A percentile compares a stretch with the other conserved stretches of the same genome.
Evolutionary conservation across 345 rosid species (phyloP).

Genomic region (Camelina neglecta): DNA sequence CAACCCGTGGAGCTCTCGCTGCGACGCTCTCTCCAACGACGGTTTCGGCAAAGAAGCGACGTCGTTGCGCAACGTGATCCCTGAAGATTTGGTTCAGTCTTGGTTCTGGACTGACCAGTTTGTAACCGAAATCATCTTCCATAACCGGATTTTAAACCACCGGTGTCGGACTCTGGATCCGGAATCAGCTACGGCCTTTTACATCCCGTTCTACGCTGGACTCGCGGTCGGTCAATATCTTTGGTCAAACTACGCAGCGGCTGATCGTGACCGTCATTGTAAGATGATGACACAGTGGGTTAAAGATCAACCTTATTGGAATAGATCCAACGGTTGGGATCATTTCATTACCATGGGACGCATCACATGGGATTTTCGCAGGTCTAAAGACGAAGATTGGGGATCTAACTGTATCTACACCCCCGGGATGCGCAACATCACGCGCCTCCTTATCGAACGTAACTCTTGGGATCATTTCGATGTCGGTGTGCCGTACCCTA

Average conservation of each 20-base stretch:
- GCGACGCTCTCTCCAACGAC: constrained; percentile 67
- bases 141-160: constrained; percentile 75
- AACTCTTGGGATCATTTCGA: constrained; percentile 98
- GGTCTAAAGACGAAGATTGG: constrained; percentile 79
- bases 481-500: constrained; percentile 94
- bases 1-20: constrained; percentile 91
- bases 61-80: constrained; percentile 56
- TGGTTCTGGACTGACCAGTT: constrained; percentile 98
- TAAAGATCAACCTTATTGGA: constrained; percentile 65
- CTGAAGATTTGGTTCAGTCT: constrained; percentile 65
- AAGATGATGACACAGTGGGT: constrained; percentile 69
- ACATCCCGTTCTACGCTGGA: constrained; percentile 91
- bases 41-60: constrained; percentile 75
- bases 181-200: constrained; percentile 75
- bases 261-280: constrained; percentile 80
- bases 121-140: constrained; percentile 79
- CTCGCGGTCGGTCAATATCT: constrained; percentile 86
- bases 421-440: constrained; percentile 87
- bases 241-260: constrained; percentile 64
- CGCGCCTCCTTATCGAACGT: constrained; percentile 94
- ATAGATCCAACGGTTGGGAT: constrained; percentile 86
- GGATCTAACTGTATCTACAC: constrained; percentile 85
- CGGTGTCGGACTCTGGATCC: constrained; percentile 73
- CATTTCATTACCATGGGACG: constrained; percentile 95
- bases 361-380: constrained; percentile 96